These are phyloP conservation scores for Buxus sempervirens DNA, from an alignment of 164 flowering plant species.

Conservation along the genomic window DNA sequence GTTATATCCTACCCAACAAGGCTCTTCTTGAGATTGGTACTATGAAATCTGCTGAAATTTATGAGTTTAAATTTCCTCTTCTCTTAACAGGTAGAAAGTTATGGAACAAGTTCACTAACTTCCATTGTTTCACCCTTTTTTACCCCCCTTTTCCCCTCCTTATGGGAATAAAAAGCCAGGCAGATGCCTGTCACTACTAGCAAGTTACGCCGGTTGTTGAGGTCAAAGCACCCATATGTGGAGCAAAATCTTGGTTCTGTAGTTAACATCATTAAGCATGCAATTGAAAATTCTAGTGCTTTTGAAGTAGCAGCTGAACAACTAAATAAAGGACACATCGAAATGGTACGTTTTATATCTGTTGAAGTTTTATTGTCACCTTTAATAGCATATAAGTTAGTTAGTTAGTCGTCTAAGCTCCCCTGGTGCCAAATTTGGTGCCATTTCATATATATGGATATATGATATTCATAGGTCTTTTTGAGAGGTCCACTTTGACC, in stretches of 20 bases:
- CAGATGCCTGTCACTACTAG: slow-evolving; percentile 66
- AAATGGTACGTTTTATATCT: slow-evolving; percentile 35
- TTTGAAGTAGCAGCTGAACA: slow-evolving; percentile 63
- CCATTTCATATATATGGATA: background rate
- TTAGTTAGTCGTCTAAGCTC: background rate
- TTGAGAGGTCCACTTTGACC: background rate
- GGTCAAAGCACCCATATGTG: slow-evolving; percentile 70
- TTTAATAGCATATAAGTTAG: background rate
- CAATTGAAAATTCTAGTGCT: slow-evolving; percentile 66
- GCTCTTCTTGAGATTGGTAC: slow-evolving; percentile 85
- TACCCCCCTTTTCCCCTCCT: background rate
- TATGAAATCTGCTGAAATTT: background rate
- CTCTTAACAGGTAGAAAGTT: background rate
- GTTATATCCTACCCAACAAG: slow-evolving; percentile 91
- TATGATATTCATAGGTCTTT: background rate
- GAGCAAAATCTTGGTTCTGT: slow-evolving; percentile 73
- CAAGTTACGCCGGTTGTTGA: slow-evolving; percentile 57
- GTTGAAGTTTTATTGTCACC: background rate
- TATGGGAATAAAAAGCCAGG: slow-evolving; percentile 54
- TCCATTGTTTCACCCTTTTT: slow-evolving; percentile 11
- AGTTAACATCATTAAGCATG: slow-evolving; percentile 57
- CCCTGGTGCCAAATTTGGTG: too few species aligned
- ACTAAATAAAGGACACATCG: slow-evolving; percentile 42
- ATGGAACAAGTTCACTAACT: slow-evolving; percentile 2
- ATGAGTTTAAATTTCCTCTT: slow-evolving; percentile 1